These are phyloP conservation scores for Boletus sp. DNA, from an alignment of 1,284 basidiomycete genomes.

Conservation along the genomic window DNA sequence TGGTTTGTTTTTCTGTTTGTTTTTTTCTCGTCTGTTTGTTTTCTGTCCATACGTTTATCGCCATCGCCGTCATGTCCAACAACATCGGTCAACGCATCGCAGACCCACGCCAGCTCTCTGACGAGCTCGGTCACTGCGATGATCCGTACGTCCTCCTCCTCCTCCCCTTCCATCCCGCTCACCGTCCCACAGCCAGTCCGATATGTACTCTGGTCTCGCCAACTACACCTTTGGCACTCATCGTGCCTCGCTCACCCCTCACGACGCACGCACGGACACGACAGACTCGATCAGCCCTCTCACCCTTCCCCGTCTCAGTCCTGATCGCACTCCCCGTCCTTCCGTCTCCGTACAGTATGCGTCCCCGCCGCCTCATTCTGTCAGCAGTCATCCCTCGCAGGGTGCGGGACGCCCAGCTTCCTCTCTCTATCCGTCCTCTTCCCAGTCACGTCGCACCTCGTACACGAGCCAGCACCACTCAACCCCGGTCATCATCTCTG, in stretches of 20 bases:
- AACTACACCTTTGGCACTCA: slow-evolving; percentile 34
- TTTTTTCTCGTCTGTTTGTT: slow-evolving; percentile 5
- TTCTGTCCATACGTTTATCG: slow-evolving; percentile 20
- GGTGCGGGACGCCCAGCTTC: slow-evolving; percentile 32
- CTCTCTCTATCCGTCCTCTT: slow-evolving; percentile 16
- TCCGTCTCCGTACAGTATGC: slow-evolving; percentile 46
- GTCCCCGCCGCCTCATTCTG: slow-evolving; percentile 22
- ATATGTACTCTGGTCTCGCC: slow-evolving; percentile 35
- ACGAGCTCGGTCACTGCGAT: slow-evolving; percentile 29
- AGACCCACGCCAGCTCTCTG: slow-evolving; percentile 38
- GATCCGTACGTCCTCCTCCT: slow-evolving; percentile 10
- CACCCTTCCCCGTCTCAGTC: slow-evolving; percentile 26
- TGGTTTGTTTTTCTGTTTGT: not conserved
- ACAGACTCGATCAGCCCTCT: slow-evolving; percentile 36
- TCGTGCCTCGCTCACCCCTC: slow-evolving; percentile 13
- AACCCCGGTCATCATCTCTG: not conserved
- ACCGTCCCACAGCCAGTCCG: not conserved
- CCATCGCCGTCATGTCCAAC: slow-evolving; percentile 15
- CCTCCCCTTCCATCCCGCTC: not conserved
- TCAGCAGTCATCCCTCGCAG: slow-evolving; percentile 48
- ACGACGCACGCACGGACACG: slow-evolving; percentile 22
- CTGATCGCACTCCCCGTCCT: slow-evolving; percentile 59
- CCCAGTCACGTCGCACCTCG: slow-evolving; percentile 25
- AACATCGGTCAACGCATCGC: slow-evolving; percentile 35
- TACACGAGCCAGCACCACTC: slow-evolving; percentile 8